Base-by-base conservation (phyloP, 2,329 filamentous ascomycete species). In the Clonostachys rosea region DNA sequence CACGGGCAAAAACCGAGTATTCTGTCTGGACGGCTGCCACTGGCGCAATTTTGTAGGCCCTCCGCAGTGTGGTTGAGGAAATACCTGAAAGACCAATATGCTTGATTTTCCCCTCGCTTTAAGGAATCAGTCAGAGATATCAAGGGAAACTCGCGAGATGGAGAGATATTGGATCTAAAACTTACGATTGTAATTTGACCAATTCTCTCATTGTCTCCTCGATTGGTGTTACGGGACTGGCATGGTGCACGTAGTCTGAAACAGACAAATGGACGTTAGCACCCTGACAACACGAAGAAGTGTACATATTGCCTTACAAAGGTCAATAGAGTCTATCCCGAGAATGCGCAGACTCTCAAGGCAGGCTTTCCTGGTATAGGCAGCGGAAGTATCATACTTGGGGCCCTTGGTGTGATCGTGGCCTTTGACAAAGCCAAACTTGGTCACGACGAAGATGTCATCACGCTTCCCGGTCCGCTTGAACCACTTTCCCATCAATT, bases 11-110 rank as follows among this genome's bases (percentile, higher is more conserved):
- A 0, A 73, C 70, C 6, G 64, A 72, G 59, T 78, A 80, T 54
- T 81, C 76, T 34, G 79, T 64, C 55, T 83, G 76, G 2, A 78
- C 63, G 4, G 75, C 74, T 3, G 70, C 60, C 48, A 82, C 66
- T 18, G 68, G 75, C 40, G 68, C 66, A 14, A 82, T 59, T 41
- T 70, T 70, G 54, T 64, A 60, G 5, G 75, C 78, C 9, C 78
- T 71, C 5, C 75, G 69, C 16, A 83, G 65, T 1, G 75, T 73
- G 3, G 61, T 56, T 4, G 71, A 67, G 14, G 63, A 68, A 48
- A 70, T 61, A 50, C 78, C 74, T 2, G 64, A 74, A 4, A 83
- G 54, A 3, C 79, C 78, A 6, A 83, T 63, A 55, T 78, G 62
- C 46, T 70, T 72, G 56, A 82, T 75, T 59, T 80, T 80, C 33